Conservation (phyloP, 2,329 filamentous ascomycete genomes). For the Colletotrichum abscissum region DNA sequence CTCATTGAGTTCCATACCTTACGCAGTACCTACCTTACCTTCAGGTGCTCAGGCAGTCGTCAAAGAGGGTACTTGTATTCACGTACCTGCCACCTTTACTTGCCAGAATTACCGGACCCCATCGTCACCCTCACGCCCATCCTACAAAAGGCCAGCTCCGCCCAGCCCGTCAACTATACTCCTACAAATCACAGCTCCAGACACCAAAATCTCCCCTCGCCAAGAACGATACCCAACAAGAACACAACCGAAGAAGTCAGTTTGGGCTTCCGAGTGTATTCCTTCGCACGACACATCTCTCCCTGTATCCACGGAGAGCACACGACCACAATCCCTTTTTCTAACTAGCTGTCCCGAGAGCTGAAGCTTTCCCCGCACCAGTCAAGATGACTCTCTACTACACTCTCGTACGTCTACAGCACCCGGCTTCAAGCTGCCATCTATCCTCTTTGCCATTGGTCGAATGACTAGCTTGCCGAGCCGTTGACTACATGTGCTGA, state of each 20-base stretch:
- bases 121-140: conserved; percentile 34
- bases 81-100: conserved; percentile 33
- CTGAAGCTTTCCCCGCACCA: conserved; percentile 32
- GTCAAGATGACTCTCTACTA: conserved; percentile 69
- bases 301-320: conserved; percentile 5
- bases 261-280: conserved; percentile 32
- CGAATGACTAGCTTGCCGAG: conserved; percentile 1
- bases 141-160: conserved; percentile 36
- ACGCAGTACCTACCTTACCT: neutral
- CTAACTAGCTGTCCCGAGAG: neutral
- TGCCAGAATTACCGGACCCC: conserved; percentile 13
- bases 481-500: conserved; percentile 4
- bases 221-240: neutral
- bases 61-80: neutral
- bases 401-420: conserved; percentile 56
- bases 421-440: neutral
- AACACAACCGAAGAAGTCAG: conserved; percentile 32
- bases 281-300: neutral
- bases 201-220: neutral
- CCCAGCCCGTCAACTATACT: conserved; percentile 10
- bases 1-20: neutral
- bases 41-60: neutral
- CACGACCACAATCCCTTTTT: conserved; percentile 20
- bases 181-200: conserved; percentile 22
- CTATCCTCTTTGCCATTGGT: neutral